These are phyloP conservation scores for Trapa incisa DNA, from an alignment of 345 rosid species.

Conservation along the genomic window DNA sequence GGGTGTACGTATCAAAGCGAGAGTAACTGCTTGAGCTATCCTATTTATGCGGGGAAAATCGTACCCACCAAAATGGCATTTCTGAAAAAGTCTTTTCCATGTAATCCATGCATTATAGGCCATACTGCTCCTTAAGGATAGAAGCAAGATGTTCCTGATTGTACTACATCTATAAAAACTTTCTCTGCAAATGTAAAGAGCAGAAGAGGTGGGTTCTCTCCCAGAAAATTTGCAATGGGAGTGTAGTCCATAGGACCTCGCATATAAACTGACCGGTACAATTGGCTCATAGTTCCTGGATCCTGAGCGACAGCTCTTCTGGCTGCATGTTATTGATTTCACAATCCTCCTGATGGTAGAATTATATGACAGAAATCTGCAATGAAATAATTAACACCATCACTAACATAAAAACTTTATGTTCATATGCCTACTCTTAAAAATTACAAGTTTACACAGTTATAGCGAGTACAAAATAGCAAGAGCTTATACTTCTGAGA, in stretches of 20 bases:
- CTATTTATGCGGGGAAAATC: conserved; percentile 31
- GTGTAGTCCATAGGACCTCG: conserved; percentile 26
- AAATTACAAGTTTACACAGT: not conserved
- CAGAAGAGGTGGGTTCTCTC: conserved; percentile 19
- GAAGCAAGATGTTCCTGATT: conserved; percentile 28
- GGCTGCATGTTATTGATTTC: conserved; percentile 19
- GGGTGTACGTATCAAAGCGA: conserved; percentile 56
- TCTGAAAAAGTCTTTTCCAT: conserved; percentile 44
- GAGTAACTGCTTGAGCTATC: conserved; percentile 64
- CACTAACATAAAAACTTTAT: not conserved
- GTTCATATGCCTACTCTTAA: not conserved
- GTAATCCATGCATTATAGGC: conserved; percentile 39
- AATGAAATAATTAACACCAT: conserved; percentile 7
- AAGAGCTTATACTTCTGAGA: not conserved
- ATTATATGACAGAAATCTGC: conserved; percentile 43
- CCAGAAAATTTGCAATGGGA: conserved; percentile 16
- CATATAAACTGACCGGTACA: conserved; percentile 27
- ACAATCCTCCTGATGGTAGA: conserved; percentile 27
- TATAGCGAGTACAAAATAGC: not conserved
- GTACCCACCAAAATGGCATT: conserved; percentile 21
- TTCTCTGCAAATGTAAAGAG: conserved; percentile 21
- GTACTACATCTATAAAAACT: conserved; percentile 12
- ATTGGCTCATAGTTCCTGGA: conserved; percentile 23
- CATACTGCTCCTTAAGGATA: conserved; percentile 25
- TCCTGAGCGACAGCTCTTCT: conserved; percentile 15